Percentiles rank a stretch among this genome's conserved stretches.
Conservation (phyloP, 208 protist genomes). For the Phytomonas francai region DNA sequence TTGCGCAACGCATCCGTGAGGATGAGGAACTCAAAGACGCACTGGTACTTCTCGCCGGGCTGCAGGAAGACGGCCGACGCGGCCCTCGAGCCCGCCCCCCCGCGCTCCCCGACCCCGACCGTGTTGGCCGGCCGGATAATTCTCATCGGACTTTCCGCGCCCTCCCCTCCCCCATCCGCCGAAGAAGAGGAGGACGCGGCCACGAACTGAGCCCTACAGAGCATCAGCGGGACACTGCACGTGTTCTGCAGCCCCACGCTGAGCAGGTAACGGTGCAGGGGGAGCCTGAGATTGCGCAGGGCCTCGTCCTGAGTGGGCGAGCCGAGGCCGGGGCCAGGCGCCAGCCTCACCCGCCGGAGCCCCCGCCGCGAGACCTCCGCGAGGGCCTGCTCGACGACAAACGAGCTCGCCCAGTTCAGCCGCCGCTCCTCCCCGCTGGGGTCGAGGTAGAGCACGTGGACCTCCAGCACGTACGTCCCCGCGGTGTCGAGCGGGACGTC, state of each 20-base stretch:
- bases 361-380: constrained; percentile 23
- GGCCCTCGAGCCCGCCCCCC: background rate
- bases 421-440: constrained; percentile 28
- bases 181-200: no score
- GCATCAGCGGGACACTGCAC: constrained; percentile 25
- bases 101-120: background rate
- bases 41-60: constrained; percentile 31
- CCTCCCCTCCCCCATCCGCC: no score
- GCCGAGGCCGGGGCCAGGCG: background rate
- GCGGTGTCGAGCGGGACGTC: constrained; percentile 14
- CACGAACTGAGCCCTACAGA: constrained; percentile 7
- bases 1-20: constrained; percentile 24
- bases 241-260: constrained; percentile 39
- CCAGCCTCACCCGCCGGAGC: constrained; percentile 16
- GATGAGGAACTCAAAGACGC: constrained; percentile 28
- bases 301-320: background rate
- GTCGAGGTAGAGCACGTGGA: constrained; percentile 45
- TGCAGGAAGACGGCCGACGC: background rate
- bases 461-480: constrained; percentile 37
- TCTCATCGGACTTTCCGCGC: no score
- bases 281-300: constrained; percentile 13
- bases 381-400: constrained; percentile 41
- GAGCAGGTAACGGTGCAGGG: constrained; percentile 22
- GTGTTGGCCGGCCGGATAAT: background rate
- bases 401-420: constrained; percentile 40